Percentiles rank a stretch among this genome's conserved stretches.
phyloP scores from a whole-genome alignment of 1,284 basidiomycete species.

The Fomitopsis schrenkii region DNA sequence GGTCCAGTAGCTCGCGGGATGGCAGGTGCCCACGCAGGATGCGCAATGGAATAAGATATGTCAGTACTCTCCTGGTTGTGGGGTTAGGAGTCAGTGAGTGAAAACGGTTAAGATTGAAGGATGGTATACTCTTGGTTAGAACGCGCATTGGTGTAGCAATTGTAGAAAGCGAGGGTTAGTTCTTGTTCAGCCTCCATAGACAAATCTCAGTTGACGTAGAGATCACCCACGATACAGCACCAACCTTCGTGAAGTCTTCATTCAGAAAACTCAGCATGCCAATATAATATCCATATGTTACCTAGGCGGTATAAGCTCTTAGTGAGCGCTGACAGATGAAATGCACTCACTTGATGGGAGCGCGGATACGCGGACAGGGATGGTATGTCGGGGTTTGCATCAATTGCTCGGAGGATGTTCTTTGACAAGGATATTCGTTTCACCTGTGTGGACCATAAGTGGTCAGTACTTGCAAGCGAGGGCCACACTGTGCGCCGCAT shows the following conservation, averaged over 20 bases:
- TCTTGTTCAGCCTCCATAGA: slow-evolving; percentile 69
- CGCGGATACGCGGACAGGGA: slow-evolving; percentile 73
- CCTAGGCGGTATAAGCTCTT: slow-evolving; percentile 37
- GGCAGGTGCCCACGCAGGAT: slow-evolving; percentile 86
- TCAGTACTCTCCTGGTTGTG: slow-evolving; percentile 70
- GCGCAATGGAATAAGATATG: slow-evolving; percentile 86
- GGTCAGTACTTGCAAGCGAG: neutral
- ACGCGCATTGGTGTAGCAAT: slow-evolving; percentile 66
- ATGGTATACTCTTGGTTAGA: slow-evolving; percentile 76
- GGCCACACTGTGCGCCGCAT: slow-evolving; percentile 25
- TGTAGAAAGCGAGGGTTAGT: slow-evolving; percentile 77
- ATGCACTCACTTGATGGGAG: slow-evolving; percentile 73
- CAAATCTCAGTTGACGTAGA: neutral
- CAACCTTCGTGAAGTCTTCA: slow-evolving; percentile 83
- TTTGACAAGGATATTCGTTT: slow-evolving; percentile 89
- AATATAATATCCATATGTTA: slow-evolving; percentile 90
- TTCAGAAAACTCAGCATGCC: slow-evolving; percentile 93
- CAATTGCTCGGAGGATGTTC: slow-evolving; percentile 87
- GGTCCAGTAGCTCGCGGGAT: slow-evolving; percentile 57
- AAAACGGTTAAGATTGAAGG: neutral
- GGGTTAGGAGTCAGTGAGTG: neutral
- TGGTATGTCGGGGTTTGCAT: slow-evolving; percentile 83
- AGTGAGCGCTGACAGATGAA: neutral
- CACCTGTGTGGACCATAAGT: slow-evolving; percentile 46
- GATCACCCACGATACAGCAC: neutral